Conservation (phyloP, 768 basidiomycete genomes). For the Rhodotorula babjevae region DNA sequence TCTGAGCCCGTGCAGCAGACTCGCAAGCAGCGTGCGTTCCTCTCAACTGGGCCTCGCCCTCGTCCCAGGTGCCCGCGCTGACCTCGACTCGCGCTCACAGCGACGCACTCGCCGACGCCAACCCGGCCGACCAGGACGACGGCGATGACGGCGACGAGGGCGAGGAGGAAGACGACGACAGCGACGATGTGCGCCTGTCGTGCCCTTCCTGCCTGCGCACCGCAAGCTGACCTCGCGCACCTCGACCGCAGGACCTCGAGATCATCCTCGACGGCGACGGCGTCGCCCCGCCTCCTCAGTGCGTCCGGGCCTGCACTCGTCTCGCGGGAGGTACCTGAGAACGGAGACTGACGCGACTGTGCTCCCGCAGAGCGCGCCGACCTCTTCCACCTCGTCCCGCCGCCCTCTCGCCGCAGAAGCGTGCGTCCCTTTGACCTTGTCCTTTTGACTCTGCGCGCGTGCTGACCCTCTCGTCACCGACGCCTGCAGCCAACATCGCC, state of each 20-base stretch:
- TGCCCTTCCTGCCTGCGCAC: conserved; percentile 16
- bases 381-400: conserved; percentile 29
- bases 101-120: conserved; percentile 41
- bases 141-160: conserved; percentile 53
- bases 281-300: conserved; percentile 58
- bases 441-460: too few relatives aligned
- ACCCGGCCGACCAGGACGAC: conserved; percentile 50
- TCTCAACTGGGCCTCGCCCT: too few relatives aligned
- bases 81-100: neutral
- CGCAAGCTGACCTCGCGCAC: neutral
- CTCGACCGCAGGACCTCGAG: conserved; percentile 72
- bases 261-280: conserved; percentile 76
- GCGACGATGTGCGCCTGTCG: conserved; percentile 52
- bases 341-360: conserved; percentile 44
- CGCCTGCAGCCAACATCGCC: neutral
- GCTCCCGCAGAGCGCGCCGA: conserved; percentile 47
- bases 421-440: neutral
- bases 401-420: conserved; percentile 27
- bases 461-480: too few relatives aligned
- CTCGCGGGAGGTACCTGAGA: too few relatives aligned
- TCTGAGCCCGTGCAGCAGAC: too few relatives aligned
- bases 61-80: neutral
- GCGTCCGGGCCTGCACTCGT: conserved; percentile 49
- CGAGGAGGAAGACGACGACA: conserved; percentile 47
- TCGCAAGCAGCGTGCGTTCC: too few relatives aligned